Conservation (phyloP, 1,284 basidiomycete species). For the Polyporus tsugae region DNA sequence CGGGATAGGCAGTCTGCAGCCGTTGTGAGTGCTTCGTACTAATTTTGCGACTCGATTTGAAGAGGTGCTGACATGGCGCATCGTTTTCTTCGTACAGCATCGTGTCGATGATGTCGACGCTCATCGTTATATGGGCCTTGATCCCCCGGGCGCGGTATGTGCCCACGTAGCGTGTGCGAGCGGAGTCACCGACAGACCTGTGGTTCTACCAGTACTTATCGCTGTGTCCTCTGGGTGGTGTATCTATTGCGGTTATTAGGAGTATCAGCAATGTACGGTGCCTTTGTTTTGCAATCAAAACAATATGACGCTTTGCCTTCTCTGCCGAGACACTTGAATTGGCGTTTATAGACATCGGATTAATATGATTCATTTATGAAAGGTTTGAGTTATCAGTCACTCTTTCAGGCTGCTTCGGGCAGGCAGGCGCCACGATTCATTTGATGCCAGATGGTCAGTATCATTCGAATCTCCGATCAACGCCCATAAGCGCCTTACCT, state of each 20-base stretch:
- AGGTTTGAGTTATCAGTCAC: too few relatives aligned
- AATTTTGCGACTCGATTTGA: constrained; percentile 51
- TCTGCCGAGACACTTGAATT: not conserved
- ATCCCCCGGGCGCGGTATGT: constrained; percentile 37
- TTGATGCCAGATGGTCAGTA: not conserved
- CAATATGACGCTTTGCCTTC: too few relatives aligned
- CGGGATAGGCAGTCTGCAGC: constrained; percentile 65
- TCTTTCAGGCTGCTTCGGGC: not conserved
- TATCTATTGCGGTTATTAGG: not conserved
- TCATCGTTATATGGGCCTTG: constrained; percentile 43
- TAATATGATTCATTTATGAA: too few relatives aligned
- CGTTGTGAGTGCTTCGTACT: constrained; percentile 55
- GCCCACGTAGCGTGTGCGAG: constrained; percentile 9
- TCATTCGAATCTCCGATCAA: not conserved
- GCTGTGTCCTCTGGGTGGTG: not conserved
- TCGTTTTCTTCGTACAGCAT: constrained; percentile 10
- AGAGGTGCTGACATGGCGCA: constrained; percentile 46
- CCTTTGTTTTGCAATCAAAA: not conserved
- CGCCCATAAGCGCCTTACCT: not conserved
- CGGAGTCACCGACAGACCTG: not conserved
- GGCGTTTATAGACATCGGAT: not conserved
- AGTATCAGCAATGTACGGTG: too few relatives aligned
- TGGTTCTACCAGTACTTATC: not conserved
- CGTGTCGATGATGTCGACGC: constrained; percentile 42
- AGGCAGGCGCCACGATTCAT: not conserved